phyloP scores from a whole-genome alignment of 2,329 filamentous ascomycete species.

The Trichoderma koningii region DNA sequence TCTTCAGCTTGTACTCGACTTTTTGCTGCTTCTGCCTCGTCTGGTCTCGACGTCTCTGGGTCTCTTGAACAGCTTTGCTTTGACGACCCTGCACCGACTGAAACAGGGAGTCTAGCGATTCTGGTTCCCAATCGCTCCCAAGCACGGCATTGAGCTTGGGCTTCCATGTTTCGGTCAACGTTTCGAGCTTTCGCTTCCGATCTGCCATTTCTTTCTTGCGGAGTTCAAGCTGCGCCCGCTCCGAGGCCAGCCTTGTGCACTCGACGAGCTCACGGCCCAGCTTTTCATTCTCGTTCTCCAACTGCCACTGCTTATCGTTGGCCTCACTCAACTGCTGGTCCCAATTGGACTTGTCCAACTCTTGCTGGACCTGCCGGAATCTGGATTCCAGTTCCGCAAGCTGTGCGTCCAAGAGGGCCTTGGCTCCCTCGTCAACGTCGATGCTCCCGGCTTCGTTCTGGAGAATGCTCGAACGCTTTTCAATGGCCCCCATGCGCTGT shows the following conservation, averaged over 20 bases:
- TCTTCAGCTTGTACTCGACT: constrained; percentile 71
- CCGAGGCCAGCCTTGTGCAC: constrained; percentile 76
- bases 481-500: constrained; percentile 71
- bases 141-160: constrained; percentile 68
- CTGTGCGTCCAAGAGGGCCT: constrained; percentile 73
- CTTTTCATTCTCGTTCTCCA: constrained; percentile 72
- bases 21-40: constrained; percentile 73
- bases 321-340: constrained; percentile 70
- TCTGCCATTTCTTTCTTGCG: constrained; percentile 78
- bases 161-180: constrained; percentile 73
- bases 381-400: constrained; percentile 67
- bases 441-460: constrained; percentile 73
- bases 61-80: constrained; percentile 59
- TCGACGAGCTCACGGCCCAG: constrained; percentile 81
- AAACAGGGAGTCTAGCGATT: constrained; percentile 70
- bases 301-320: constrained; percentile 63
- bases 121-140: constrained; percentile 66
- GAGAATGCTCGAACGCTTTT: constrained; percentile 65
- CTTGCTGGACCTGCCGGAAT: constrained; percentile 63
- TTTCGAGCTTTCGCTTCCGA: constrained; percentile 72
- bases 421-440: constrained; percentile 80
- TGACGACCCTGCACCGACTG: constrained; percentile 63
- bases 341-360: constrained; percentile 65
- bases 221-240: constrained; percentile 80
- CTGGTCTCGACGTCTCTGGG: constrained; percentile 70